Evolutionary conservation across 495 filamentous ascomycete genomes (phyloP).

Genomic region (Annulohypoxylon nitens): DNA sequence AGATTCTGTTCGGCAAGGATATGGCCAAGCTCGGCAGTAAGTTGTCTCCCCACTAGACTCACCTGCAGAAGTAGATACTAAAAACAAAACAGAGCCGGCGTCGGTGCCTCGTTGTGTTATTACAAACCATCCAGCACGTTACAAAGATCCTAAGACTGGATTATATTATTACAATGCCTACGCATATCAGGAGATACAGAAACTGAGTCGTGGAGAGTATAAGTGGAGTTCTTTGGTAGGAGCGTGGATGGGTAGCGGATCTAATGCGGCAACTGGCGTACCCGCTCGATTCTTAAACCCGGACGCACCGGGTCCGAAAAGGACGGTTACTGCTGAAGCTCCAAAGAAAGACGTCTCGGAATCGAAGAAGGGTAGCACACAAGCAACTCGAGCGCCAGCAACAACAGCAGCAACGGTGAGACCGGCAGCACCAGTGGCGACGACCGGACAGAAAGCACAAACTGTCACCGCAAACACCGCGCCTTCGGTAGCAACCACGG

Average conservation of each 20-base stretch:
- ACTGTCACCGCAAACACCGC: not conserved
- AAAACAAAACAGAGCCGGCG: conserved; percentile 58
- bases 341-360: conserved; percentile 22
- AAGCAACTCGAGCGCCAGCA: no score
- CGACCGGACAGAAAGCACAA: conserved; percentile 16
- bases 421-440: conserved; percentile 1
- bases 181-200: conserved; percentile 79
- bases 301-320: conserved; percentile 50
- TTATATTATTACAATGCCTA: conserved; percentile 80
- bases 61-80: conserved; percentile 7
- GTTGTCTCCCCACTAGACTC: conserved; percentile 27
- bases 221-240: conserved; percentile 81
- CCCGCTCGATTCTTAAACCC: conserved; percentile 73
- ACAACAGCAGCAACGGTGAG: no score
- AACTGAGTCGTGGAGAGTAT: conserved; percentile 73
- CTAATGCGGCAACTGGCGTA: conserved; percentile 73
- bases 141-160: conserved; percentile 80
- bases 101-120: conserved; percentile 75
- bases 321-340: conserved; percentile 23
- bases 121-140: conserved; percentile 81
- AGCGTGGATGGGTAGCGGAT: conserved; percentile 76
- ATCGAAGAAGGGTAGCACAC: conserved; percentile 4
- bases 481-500: not conserved
- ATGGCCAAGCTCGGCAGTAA: conserved; percentile 67
- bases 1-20: conserved; percentile 65